Evolutionary conservation across 768 basidiomycete species (phyloP).

Genomic region (Aureoboletus auriporus): DNA sequence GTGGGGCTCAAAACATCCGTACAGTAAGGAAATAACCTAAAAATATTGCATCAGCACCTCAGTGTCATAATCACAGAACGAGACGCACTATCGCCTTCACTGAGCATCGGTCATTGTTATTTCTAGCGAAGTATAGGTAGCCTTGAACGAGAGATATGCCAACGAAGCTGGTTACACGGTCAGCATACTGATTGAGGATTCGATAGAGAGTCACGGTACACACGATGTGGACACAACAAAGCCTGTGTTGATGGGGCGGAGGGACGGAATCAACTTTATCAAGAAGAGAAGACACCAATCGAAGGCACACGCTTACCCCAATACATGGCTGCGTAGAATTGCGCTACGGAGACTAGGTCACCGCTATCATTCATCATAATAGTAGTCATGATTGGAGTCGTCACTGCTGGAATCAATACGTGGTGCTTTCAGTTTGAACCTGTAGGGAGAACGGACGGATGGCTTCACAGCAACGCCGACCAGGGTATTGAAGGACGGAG

Average conservation of each 20-base stretch:
- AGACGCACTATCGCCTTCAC: slow-evolving; percentile 14
- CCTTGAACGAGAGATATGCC: slow-evolving; percentile 20
- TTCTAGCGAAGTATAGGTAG: slow-evolving; percentile 14
- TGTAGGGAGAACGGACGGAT: not conserved
- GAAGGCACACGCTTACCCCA: slow-evolving; percentile 9
- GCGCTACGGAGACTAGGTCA: not conserved
- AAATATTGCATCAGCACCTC: not conserved
- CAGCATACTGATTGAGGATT: not conserved
- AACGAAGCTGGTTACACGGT: slow-evolving; percentile 9
- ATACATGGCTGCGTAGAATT: slow-evolving; percentile 15
- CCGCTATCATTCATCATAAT: slow-evolving; percentile 3
- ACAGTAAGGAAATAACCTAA: slow-evolving; percentile 15
- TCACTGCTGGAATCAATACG: not conserved
- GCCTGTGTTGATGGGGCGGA: not conserved
- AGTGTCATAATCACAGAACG: not conserved
- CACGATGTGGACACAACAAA: slow-evolving; percentile 15
- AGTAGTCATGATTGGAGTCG: slow-evolving; percentile 1
- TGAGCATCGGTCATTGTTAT: slow-evolving; percentile 10
- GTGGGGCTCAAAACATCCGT: not conserved
- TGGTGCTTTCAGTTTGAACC: not conserved
- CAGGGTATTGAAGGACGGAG: too few relatives aligned
- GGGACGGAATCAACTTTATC: not conserved
- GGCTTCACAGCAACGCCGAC: not conserved
- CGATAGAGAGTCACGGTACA: not conserved
- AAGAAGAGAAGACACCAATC: not conserved